Evolutionary conservation across 139 green algal species (phyloP).

Genomic region (Chlorella sorokiniana): DNA sequence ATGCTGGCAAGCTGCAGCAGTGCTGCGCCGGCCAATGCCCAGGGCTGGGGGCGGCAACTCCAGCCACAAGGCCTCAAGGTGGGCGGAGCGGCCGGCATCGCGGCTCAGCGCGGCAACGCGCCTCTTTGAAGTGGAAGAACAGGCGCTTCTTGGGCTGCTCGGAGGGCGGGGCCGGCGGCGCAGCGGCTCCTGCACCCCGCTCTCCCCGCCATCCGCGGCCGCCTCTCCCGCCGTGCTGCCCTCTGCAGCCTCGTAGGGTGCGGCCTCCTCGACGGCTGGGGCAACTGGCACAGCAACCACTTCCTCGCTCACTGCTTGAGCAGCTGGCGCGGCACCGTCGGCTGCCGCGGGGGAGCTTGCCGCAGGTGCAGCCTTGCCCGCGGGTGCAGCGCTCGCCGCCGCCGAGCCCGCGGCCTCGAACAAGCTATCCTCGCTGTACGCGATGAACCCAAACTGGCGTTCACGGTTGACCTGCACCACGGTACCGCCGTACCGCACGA

Average conservation of each 20-base stretch:
- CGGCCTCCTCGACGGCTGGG: neutral
- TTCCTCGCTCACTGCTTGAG: neutral
- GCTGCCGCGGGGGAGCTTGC: neutral
- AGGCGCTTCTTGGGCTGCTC: neutral
- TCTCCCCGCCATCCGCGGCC: neutral
- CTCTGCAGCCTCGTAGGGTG: neutral
- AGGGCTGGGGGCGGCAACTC: too few relatives aligned
- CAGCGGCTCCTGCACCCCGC: conserved; percentile 1
- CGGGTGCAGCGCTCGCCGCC: neutral
- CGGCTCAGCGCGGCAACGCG: neutral
- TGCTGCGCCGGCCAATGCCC: too few relatives aligned
- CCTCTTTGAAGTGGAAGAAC: conserved; percentile 51
- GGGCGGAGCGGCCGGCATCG: too few relatives aligned
- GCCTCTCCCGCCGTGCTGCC: neutral
- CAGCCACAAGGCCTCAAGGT: too few relatives aligned
- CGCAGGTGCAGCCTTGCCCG: neutral
- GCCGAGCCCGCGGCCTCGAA: neutral
- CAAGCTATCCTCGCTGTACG: conserved; percentile 15
- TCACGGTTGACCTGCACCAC: conserved; percentile 28
- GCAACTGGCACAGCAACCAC: neutral
- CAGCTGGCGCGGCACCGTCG: neutral
- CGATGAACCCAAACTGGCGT: conserved; percentile 44
- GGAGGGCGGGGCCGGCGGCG: neutral
- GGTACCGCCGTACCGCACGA: conserved; percentile 21
- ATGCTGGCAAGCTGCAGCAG: too few relatives aligned